Base-by-base conservation (phyloP, 768 basidiomycete species). In the Mycena venus region DNA sequence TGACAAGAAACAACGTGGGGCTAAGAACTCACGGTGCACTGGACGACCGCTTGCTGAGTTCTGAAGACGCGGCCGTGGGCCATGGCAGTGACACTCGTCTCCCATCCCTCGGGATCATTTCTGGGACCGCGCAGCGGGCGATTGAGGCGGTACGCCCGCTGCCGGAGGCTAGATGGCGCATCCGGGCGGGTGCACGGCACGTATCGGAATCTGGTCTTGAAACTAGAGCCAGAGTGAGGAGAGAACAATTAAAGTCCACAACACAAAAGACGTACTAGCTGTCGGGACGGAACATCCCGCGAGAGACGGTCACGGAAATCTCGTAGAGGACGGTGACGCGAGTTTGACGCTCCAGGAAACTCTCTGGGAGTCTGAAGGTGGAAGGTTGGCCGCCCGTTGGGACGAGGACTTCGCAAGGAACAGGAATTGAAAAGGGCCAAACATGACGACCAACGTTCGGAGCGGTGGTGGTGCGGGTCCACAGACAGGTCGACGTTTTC, bases 201-300 rank as follows among this genome's bases (percentile, higher is more conserved):
- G n/a, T 72, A 72, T 3, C 65, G 42, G 58, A 72, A 60, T 2
- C 58, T 64, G 0, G 58, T 72, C 29, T 51, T 61, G 64, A 67
- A 72, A 4, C 71, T 72, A 34, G 4, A 5, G 11, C 23, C 3
- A 4, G 27, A 53, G 17, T 21, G 7, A 6, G n/a, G 21, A 55
- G 6, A 27, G 34, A 23, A 40, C 14, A n/a, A 15, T 47, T 14
- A 60, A 12, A 38, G 21, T 19, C 7, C 9, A 56, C 19, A 23
- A 0, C 4, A 5, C 47, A 23, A 29, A 12, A 0, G 14, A 40
- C 71, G 11, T 67, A 72, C 71, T 17, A 15, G 21, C 2, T 51
- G 27, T 66, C 58, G 1, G 64, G 2, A 1, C 71, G 64, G 23
- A 72, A 61, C 1, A 67, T 4, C 0, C 64, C 47, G 0, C 64